Percentiles rank a stretch among this genome's conserved stretches.
Evolutionary conservation across 2,329 filamentous ascomycete genomes (phyloP).

Genomic region (Beauveria medogensis): DNA sequence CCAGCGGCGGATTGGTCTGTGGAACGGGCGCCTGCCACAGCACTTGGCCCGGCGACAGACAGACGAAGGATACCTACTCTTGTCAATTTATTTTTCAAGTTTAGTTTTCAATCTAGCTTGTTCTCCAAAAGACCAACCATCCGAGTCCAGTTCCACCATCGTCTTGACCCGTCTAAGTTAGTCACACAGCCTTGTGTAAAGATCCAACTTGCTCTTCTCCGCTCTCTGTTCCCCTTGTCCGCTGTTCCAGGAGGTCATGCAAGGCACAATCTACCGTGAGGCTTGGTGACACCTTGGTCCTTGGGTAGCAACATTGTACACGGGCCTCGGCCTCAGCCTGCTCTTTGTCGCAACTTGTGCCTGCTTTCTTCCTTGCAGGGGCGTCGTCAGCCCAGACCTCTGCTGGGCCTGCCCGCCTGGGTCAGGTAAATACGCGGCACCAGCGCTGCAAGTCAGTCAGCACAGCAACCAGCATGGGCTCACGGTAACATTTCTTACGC

Average conservation of each 20-base stretch:
- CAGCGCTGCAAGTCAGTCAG: not conserved
- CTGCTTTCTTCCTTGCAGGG: not conserved
- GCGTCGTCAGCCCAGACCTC: not conserved
- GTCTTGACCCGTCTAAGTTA: not conserved
- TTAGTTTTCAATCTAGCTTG: too few relatives aligned
- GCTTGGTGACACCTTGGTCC: not conserved
- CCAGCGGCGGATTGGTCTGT: not conserved
- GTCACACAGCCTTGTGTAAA: not conserved
- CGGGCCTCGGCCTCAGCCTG: not conserved
- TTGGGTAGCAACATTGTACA: not conserved
- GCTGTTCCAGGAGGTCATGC: not conserved
- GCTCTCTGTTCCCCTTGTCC: not conserved
- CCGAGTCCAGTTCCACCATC: too few relatives aligned
- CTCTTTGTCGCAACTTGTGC: not conserved
- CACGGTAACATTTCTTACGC: not conserved
- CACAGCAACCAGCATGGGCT: conserved; percentile 1
- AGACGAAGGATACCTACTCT: too few relatives aligned
- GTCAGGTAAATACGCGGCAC: not conserved
- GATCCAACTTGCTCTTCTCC: not conserved
- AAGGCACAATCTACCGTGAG: not conserved
- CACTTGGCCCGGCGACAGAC: too few relatives aligned
- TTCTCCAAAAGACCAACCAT: too few relatives aligned
- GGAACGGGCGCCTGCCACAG: not conserved
- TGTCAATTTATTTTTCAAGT: too few relatives aligned
- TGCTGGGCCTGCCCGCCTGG: not conserved